Base-by-base conservation (phyloP, 2,329 filamentous ascomycete genomes). In the Apiospora phragmitis region DNA sequence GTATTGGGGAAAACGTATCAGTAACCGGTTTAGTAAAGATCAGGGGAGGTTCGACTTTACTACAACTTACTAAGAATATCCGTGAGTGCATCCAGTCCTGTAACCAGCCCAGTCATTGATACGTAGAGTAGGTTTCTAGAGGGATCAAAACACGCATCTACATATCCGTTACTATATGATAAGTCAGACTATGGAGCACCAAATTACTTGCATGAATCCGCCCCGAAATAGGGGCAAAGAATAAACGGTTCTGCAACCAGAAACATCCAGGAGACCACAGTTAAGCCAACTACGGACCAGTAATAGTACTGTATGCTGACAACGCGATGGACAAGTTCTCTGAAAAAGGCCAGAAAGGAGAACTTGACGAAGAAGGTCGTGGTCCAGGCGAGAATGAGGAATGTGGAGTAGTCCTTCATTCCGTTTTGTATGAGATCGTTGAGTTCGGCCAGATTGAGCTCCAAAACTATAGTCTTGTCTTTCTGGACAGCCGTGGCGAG, bases 301-400 rank as follows among this genome's bases (percentile, higher is more conserved):
- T 75, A 76, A 65, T 76, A 75, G 71, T 71, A 72, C n/a, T 74
- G 73, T n/a, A 75, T 59, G 67, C 69, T 62, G 11, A 66, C 69
- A 4, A 73, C 74, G 26, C 74, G 69, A 72, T 72, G 73, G 26
- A 75, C 65, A 3, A 76, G 68, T 18, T 71, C 73, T 21, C 69
- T 70, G 68, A 76, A 71, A 35, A 75, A 76, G 18, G 71, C 74
- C 26, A 76, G 68, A 42, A 76, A 75, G 38, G 71, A 76, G 1
- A 67, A 71, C 71, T 76, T 75, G 51, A 76, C 72, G 38, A 71
- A 69, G 35, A 69, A 75, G 6, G 70, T 75, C 18, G 74, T 72
- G 14, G 75, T 75, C 74, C 74, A 75, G 70, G 71, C 72, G 14
- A 76, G 29, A 55, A 71, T 70, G 18, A 74, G 70, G 43, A 71